Evolutionary conservation across 495 filamentous ascomycete genomes (phyloP), one percentile per base, ranked within the genome.

Genomic region (Penicillium lividum): DNA sequence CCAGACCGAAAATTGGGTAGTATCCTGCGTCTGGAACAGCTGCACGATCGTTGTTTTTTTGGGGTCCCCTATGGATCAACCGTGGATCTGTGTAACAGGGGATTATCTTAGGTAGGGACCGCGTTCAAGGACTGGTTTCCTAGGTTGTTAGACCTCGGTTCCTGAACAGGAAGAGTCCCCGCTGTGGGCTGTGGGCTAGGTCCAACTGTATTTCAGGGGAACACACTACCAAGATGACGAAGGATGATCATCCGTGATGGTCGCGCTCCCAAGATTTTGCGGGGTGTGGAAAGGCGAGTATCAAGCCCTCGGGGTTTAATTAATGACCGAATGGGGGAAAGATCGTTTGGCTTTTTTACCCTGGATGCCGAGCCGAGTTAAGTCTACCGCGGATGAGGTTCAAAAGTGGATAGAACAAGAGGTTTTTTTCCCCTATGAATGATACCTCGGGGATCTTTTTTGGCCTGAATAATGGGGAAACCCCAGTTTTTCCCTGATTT

Each of bases 61-160:
- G 25, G 16, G 22, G 31, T 50, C 16, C 27, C 50, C 54, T 58
- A 42, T 55, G 64, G 64, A 67, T 65, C 57, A 60, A 61, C 58
- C 55, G 61, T 61, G 59, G 64, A 67, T 64, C 57, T 62, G 66
- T 69, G 64, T 59, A 38, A 63, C 57, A 49, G 30, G 22, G 18
- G 36, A 22, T 38, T 38, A 54, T 47, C 44, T 51, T 58, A 61
- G 36, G 50, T 57, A 56, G 50, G 43, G 51, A 29, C 25, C 28
- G 36, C 51, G 51, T 42, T 42, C 29, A 28, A 54, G 38, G 53
- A 18, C 38, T 51, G 33, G 15, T 49, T 27, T 33, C 28, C 28
- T 5, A 31, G 16, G 42, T 31, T n/a, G 44, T 29, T 52, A 57
- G 53, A 63, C 67, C 67, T 69, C 67, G 67, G 67, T 62, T 58